Evolutionary conservation across 129 eudicot species (phyloP), one percentile per base, ranked within the genome.

Genomic region (Lonicera japonica): DNA sequence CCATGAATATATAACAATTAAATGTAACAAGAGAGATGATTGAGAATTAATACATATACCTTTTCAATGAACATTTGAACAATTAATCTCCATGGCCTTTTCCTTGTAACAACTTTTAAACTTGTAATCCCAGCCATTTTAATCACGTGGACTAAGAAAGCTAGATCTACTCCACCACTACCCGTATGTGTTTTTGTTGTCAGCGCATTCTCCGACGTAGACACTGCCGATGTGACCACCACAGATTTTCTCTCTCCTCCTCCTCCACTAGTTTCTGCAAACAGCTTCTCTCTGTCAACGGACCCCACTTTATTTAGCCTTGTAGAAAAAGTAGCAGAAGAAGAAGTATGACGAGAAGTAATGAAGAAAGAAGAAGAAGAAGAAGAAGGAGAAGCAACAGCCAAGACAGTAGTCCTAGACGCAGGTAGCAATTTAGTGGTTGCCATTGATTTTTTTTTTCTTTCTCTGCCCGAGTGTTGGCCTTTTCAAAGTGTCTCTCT

Each of bases 61-160:
- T 77, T 83, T 67, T 83, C 90, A 5, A 87, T 60, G 40, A 72
- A 54, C 54, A 79, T 75, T 56, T 87, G 83, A 25, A 83, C 19
- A 60, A 77, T 54, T 11, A 52, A 70, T 56, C 59, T 68, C 95
- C 87, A 75, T 1, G 79, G 68, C 67, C 77, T 77, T 50, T 54
- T 63, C 64, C 34, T 60, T 10, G 60, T 74, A 34, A 58, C 50
- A 22, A 74, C 29, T 66, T 71, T 71, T 41, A 70, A 14, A 52
- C 67, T 75, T 23, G 38, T 60, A 0, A 23, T 38, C 18, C 60
- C 53, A 2, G 5, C 9, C 56, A 47, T 68, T 18, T 62, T 55
- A 69, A 73, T 53, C 11, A 60, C 23, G 39, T 61, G 39, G 38
- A 68, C 17, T 2, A 86, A 23, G 7, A 65, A 54, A 29, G 58